These are phyloP conservation scores for Elsinoe australis DNA, from an alignment of 2,329 filamentous ascomycete genomes.

Conservation along the genomic window DNA sequence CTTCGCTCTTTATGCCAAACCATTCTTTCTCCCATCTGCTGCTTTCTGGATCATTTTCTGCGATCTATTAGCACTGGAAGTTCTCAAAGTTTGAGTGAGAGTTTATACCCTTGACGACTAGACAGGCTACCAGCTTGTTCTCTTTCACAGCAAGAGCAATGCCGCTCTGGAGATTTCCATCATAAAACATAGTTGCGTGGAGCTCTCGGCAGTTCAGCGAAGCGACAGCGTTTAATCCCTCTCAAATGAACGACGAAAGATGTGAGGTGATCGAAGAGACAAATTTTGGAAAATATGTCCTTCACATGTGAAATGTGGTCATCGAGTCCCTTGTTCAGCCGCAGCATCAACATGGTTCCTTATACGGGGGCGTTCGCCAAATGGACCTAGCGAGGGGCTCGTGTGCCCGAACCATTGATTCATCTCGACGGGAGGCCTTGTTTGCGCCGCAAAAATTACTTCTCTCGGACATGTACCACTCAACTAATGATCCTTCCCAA, in stretches of 20 bases:
- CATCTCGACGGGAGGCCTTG: background rate
- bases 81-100: conserved; percentile 38
- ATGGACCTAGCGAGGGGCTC: too few species aligned
- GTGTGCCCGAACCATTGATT: conserved; percentile 7
- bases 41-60: conserved; percentile 65
- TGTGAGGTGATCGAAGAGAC: too few species aligned
- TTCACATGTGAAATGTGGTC: too few species aligned
- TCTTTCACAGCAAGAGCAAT: conserved; percentile 68
- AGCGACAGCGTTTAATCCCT: background rate
- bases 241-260: background rate
- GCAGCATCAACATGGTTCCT: too few species aligned
- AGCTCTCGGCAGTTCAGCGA: background rate
- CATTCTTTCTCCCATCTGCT: conserved; percentile 34
- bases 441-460: background rate
- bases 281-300: too few species aligned
- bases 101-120: conserved; percentile 53
- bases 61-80: background rate
- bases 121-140: conserved; percentile 73
- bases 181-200: conserved; percentile 62
- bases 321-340: too few species aligned
- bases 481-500: conserved; percentile 5
- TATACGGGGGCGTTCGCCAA: too few species aligned
- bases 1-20: conserved; percentile 20
- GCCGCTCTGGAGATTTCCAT: conserved; percentile 71
- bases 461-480: background rate